Conservation (phyloP, 139 green algal genomes). For the Chlorella sp. region DNA sequence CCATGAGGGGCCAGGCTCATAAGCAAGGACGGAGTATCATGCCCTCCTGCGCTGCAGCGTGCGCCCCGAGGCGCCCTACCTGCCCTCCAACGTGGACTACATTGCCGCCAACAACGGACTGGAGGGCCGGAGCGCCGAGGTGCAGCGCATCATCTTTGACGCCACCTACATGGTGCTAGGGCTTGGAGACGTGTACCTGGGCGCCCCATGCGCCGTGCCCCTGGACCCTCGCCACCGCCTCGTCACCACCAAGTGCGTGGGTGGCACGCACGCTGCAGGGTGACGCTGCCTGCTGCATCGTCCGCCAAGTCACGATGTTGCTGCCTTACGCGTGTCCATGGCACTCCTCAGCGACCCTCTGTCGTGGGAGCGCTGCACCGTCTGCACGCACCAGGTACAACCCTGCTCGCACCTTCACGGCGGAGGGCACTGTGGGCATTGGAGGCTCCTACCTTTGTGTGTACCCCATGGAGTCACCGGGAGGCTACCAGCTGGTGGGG, state of each 20-base stretch:
- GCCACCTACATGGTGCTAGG: constrained; percentile 78
- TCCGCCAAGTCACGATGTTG: too few species aligned
- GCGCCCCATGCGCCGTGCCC: constrained; percentile 74
- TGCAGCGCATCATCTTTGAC: constrained; percentile 51
- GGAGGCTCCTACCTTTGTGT: constrained; percentile 67
- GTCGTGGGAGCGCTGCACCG: too few species aligned
- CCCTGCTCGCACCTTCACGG: too few species aligned
- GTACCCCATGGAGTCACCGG: constrained; percentile 79
- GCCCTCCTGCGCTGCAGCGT: too few species aligned
- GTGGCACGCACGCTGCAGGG: too few species aligned
- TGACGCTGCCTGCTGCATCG: too few species aligned
- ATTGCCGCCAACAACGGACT: constrained; percentile 75
- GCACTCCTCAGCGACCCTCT: too few species aligned
- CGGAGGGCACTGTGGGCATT: constrained; percentile 62
- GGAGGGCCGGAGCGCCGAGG: constrained; percentile 12
- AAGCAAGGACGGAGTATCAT: too few species aligned
- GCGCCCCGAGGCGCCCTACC: constrained; percentile 67
- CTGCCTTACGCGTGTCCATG: too few species aligned
- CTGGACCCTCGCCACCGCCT: constrained; percentile 65
- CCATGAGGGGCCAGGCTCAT: too few species aligned
- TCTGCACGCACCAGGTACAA: too few species aligned
- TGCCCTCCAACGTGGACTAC: constrained; percentile 81
- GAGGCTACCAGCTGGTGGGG: constrained; percentile 81
- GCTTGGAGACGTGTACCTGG: constrained; percentile 81
- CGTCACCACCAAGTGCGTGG: constrained; percentile 65